Base-by-base conservation (phyloP, 176 grass and related monocot species). In the Guadua angustifolia region DNA sequence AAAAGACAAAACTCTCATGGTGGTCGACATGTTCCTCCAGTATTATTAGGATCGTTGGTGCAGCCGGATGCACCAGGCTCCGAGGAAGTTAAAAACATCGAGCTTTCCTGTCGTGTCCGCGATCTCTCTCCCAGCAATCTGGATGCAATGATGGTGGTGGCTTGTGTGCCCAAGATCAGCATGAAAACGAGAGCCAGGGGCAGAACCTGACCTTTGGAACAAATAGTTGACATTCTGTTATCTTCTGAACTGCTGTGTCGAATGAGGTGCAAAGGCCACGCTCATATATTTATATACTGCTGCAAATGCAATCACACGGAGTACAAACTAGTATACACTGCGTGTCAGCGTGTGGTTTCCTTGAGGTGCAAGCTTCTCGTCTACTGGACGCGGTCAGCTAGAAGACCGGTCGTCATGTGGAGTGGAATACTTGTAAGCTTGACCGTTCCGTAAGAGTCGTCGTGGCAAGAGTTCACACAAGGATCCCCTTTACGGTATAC, bases 41-140 rank as follows among this genome's bases (percentile, higher is more conserved):
- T 15, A 63, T 84, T 89, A 36, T 83, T 86, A 4, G 87, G 79
- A 75, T 86, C 66, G 47, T 65, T 7, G 15, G 83, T 89, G 75
- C 83, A 86, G 9, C 80, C 73, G 9, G 88, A 93, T 13, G 85
- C 71, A 6, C 66, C 81, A 8, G 88, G 63, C 26, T 22, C 71
- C 21, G 46, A 60, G 3, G 46, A 83, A 59, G 88, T 42, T 63
- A 69, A 73, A 79, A 67, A 68, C 16, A 26, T 36, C 5, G 45
- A 8, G 40, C 51, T 69, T 66, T n/a, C 43, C 19, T 72, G 58
- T 26, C 38, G 76, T 8, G 40, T 69, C 42, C 9, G 19, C 62
- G 44, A 13, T 39, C 15, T 78, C 62, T 59, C 82, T 66, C 29
- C 29, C 26, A 81, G 85, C 22, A 78, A 26, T 26, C 87, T 74